These are phyloP conservation scores for Cyphellophora attinorum DNA, from an alignment of 2,329 filamentous ascomycete species.

Conservation along the genomic window DNA sequence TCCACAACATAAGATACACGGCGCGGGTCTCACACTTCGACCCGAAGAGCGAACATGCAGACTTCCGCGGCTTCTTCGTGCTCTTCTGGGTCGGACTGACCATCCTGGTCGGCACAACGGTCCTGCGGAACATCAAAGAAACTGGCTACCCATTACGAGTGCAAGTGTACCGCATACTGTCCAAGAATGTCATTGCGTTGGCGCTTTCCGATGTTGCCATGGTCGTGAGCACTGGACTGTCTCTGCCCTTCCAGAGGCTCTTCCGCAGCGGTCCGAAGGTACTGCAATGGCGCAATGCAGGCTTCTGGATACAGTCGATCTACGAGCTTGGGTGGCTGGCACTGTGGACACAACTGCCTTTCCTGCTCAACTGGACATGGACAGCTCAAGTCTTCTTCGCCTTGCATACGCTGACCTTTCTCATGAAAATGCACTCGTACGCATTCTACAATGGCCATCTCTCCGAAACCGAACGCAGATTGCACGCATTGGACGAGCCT, in stretches of 20 bases:
- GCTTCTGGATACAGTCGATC: constrained; percentile 73
- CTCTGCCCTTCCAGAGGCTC: constrained; percentile 62
- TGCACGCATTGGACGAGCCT: constrained; percentile 70
- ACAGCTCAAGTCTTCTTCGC: constrained; percentile 93
- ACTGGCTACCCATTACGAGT: constrained; percentile 79
- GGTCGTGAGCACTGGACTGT: constrained; percentile 64
- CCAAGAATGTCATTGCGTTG: constrained; percentile 79
- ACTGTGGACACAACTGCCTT: constrained; percentile 78
- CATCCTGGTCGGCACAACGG: constrained; percentile 95
- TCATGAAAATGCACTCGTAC: constrained; percentile 99
- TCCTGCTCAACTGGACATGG: constrained; percentile 85
- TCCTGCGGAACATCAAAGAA: constrained; percentile 86
- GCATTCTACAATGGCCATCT: constrained; percentile 97
- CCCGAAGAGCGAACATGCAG: constrained; percentile 77
- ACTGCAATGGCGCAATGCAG: constrained; percentile 65
- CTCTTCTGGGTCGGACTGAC: constrained; percentile 95
- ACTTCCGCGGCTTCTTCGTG: constrained; percentile 96
- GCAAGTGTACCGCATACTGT: constrained; percentile 80
- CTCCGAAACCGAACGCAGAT: constrained; percentile 71
- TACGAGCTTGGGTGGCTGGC: constrained; percentile 71
- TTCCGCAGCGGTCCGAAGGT: constrained; percentile 48
- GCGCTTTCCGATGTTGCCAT: constrained; percentile 76
- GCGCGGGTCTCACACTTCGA: constrained; percentile 93
- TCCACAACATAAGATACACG: constrained; percentile 86
- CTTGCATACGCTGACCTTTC: constrained; percentile 77